A percentile compares a stretch with the other conserved stretches of the same genome.
phyloP scores from a whole-genome alignment of 768 basidiomycete species.

The Boletus tylopilopsis region DNA sequence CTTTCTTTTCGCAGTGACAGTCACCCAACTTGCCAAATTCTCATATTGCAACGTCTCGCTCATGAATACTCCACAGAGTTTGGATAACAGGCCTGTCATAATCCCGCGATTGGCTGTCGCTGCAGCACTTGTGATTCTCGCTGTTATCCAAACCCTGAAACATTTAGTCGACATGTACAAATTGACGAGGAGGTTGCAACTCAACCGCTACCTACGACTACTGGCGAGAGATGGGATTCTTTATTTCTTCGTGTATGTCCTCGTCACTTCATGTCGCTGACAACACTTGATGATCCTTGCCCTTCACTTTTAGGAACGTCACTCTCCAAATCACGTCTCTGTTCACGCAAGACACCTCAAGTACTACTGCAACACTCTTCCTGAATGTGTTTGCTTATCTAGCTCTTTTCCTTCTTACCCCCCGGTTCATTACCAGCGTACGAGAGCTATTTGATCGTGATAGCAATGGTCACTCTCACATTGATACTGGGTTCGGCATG shows the following conservation, averaged over 20 bases:
- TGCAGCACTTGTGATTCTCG: background rate
- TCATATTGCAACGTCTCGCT: background rate
- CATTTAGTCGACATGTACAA: background rate
- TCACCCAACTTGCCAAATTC: background rate
- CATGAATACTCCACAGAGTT: background rate
- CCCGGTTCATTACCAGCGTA: slow-evolving; percentile 7
- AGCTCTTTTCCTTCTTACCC: background rate
- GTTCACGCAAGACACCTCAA: background rate
- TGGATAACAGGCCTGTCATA: background rate
- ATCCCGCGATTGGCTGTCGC: background rate
- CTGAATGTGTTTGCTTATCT: background rate
- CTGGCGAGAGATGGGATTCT: background rate
- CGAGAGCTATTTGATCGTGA: background rate
- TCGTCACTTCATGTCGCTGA: too few species aligned
- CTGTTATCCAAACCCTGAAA: background rate
- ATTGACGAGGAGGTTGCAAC: background rate
- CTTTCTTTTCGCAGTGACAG: background rate
- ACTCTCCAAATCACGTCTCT: background rate
- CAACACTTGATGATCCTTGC: too few species aligned
- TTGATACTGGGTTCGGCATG: background rate
- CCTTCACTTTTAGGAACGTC: background rate
- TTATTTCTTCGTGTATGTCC: background rate
- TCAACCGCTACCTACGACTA: background rate
- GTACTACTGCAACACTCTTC: background rate
- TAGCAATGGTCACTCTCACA: background rate